Evolutionary conservation across 2,329 filamentous ascomycete species (phyloP), one percentile per base, ranked within the genome.

Genomic region (Exophiala phaeomuriformis): DNA sequence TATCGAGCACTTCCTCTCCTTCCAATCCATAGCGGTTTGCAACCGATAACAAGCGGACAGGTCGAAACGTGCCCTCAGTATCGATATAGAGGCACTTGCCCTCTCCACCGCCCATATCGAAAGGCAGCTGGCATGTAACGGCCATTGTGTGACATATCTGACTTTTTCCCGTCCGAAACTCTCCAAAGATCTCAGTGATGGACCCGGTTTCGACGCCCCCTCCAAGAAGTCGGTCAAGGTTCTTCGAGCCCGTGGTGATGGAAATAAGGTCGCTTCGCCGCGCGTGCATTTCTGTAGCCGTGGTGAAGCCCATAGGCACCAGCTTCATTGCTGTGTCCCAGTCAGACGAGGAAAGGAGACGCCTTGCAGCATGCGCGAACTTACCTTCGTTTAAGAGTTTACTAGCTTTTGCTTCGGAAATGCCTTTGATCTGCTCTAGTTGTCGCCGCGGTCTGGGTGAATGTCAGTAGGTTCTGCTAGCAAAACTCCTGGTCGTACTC

Each of bases 41-140:
- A 3, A 97, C 93, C 5, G 90, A 86, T 3, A 98, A 78, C 10
- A 95, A 76, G 50, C 93, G 85, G 2, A 97, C 90, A 0, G 93
- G 94, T 61, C 90, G 83, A 68, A 98, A 98, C 1, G 93, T 98
- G 56, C 93, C 94, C 70, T 98, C 93, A 0, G 93, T 98, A 65
- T 98, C 93, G 61, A 98, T 98, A 66, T 98, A 98, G 47, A 98
- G 78, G 66, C 94, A 98, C 69, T 98, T 98, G 44, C 93, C 93
- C 72, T 98, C 93, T 31, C 94, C 93, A 52, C 93, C 93, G 49
- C 93, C 94, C 91, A 97, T 97, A 67, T 98, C 93, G 68, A 98
- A 97, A 1, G 93, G 93, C 41, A 98, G 71, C 70, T 98, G 93
- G 68, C 94, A 98, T 44, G 93, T 98, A 31, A 98, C 93, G 0